Percentiles rank a stretch among this genome's conserved stretches.
These are phyloP conservation scores for Fusarium sp. DNA, from an alignment of 2,329 filamentous ascomycete genomes.

Conservation along the genomic window DNA sequence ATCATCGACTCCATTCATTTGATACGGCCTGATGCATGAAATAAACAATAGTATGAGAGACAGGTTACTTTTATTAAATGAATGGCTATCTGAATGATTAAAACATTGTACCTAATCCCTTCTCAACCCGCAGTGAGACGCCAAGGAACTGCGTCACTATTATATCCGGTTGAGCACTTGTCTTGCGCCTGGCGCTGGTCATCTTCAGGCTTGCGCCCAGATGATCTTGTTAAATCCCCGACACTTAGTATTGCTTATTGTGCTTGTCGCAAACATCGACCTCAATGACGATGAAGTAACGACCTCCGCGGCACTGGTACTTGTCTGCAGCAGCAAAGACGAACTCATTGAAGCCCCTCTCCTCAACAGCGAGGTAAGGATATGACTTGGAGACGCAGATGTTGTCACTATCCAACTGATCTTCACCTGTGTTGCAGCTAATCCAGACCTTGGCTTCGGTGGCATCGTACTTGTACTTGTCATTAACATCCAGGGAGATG, in stretches of 20 bases:
- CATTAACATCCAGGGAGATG: conserved; percentile 35
- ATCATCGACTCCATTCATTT: no score
- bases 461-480: conserved; percentile 28
- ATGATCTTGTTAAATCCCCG: neutral
- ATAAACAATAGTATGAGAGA: conserved; percentile 16
- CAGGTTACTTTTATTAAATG: conserved; percentile 38
- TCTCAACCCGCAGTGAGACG: conserved; percentile 5
- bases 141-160: conserved; percentile 6
- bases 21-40: no score
- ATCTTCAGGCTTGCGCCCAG: neutral
- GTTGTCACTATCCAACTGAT: neutral
- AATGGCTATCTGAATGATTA: conserved; percentile 41
- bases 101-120: conserved; percentile 37
- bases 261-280: conserved; percentile 44
- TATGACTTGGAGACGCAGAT: conserved; percentile 19
- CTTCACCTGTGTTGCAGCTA: neutral
- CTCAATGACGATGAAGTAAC: conserved; percentile 46
- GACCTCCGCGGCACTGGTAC: conserved; percentile 40
- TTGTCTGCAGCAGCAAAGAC: conserved; percentile 5
- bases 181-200: neutral
- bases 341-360: conserved; percentile 20
- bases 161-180: conserved; percentile 9
- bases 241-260: conserved; percentile 18
- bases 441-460: conserved; percentile 13
- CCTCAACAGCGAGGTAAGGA: conserved; percentile 12